Evolutionary conservation across 2,329 filamentous ascomycete species (phyloP), one percentile per base, ranked within the genome.

Genomic region (Lachnellula occidentalis): DNA sequence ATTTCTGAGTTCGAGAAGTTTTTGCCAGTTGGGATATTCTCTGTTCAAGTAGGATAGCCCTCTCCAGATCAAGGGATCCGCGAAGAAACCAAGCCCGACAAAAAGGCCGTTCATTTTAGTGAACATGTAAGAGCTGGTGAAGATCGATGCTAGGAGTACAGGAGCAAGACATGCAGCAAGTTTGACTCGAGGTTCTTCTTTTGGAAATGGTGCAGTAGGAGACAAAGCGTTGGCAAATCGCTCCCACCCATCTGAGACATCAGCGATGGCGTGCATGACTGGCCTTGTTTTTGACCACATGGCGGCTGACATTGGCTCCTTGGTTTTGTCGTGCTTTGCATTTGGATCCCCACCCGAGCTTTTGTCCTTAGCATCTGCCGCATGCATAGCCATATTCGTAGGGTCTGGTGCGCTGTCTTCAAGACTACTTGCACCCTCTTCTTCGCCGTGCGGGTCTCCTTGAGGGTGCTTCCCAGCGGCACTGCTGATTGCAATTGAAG

Each of bases 41-140:
- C 71, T 73, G 68, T 88, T 85, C 27, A 89, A 70, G 61, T 81
- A 80, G 12, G 71, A 69, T 4, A 90, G 66, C 2, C 76, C 81
- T 12, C 78, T 79, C 34, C 75, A 73, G 53, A 92, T 83, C 59
- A 92, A 63, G 0, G 90, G 90, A 56, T 92, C 86, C 1, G 87
- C 88, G 59, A 95, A 95, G 73, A 95, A 90, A 1, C 74, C 80
- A 59, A 92, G 83, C 0, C 90, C 90, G n/a, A 81, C 60, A 6
- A 80, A 74, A 51, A 94, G 86, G 0, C 82, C 85, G 1, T 80
- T 70, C 1, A 78, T 78, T 66, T 92, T 94, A 43, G 81, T 72
- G 21, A 86, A 72, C 68, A 81, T 75, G 60, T 87, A 83, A 0
- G 82, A 78, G 0, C 76, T 78, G 0, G 77, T 73, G 27, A 85